phyloP scores from a whole-genome alignment of 768 basidiomycete genomes.

The Hydnum rufescens region DNA sequence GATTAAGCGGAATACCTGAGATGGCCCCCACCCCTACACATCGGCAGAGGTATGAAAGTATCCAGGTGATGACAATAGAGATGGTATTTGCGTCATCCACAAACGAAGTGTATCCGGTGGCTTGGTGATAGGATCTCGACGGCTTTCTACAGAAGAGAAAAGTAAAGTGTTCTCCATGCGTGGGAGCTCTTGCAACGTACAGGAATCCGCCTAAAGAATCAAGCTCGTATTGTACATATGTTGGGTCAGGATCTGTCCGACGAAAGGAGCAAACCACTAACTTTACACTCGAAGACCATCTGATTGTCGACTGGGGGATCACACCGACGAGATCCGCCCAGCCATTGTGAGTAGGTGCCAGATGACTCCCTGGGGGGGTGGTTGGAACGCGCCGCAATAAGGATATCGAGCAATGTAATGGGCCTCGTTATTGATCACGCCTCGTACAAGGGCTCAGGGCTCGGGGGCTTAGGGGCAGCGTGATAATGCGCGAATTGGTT shows the following conservation, averaged over 20 bases:
- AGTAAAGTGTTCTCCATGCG: neutral
- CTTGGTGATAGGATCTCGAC: constrained; percentile 48
- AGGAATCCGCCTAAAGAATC: constrained; percentile 64
- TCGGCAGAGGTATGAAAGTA: neutral
- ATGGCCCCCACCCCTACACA: constrained; percentile 43
- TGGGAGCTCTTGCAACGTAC: neutral
- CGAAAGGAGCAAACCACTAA: constrained; percentile 14
- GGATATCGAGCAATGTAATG: constrained; percentile 47
- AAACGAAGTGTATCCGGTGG: constrained; percentile 51
- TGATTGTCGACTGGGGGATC: constrained; percentile 57
- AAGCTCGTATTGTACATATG: constrained; percentile 39
- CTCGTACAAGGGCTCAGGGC: constrained; percentile 47
- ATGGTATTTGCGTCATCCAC: constrained; percentile 45
- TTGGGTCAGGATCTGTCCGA: neutral
- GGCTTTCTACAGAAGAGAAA: constrained; percentile 27
- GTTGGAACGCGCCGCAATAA: constrained; percentile 68
- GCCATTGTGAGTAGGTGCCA: constrained; percentile 41
- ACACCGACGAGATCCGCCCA: constrained; percentile 53
- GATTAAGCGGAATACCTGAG: constrained; percentile 56
- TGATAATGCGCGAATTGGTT: constrained; percentile 64
- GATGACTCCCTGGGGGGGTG: constrained; percentile 52
- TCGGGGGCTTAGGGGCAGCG: constrained; percentile 35
- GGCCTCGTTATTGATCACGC: constrained; percentile 65
- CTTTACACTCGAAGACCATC: constrained; percentile 72
- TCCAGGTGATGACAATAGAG: neutral